Conservation (phyloP, 2,329 filamentous ascomycete genomes). For the Hypomyces perniciosus region DNA sequence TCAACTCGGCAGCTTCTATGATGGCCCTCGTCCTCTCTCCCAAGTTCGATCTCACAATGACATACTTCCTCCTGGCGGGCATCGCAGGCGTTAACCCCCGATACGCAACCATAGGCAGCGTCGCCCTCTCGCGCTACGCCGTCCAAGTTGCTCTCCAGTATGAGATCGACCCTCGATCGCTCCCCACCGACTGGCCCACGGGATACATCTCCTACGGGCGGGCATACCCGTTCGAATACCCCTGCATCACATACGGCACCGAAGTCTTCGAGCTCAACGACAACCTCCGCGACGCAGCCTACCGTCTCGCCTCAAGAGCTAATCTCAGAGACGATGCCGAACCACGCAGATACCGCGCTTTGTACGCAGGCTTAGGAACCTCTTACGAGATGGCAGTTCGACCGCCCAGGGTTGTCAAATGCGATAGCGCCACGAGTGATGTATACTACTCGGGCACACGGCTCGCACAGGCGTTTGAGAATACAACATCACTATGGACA, state of each 20-base stretch:
- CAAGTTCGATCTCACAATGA: slow-evolving; percentile 56
- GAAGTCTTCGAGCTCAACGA: slow-evolving; percentile 64
- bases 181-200: slow-evolving; percentile 57
- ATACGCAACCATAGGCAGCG: slow-evolving; percentile 57
- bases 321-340: slow-evolving; percentile 45
- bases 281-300: slow-evolving; percentile 49
- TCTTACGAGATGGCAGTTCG: slow-evolving; percentile 37
- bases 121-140: slow-evolving; percentile 62
- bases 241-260: slow-evolving; percentile 56
- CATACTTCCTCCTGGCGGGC: slow-evolving; percentile 67
- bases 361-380: slow-evolving; percentile 40
- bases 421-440: slow-evolving; percentile 64
- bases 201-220: slow-evolving; percentile 64
- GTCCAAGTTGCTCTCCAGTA: slow-evolving; percentile 72
- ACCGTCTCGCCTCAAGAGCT: slow-evolving; percentile 43
- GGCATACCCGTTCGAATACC: slow-evolving; percentile 49
- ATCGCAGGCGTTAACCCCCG: slow-evolving; percentile 72
- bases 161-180: slow-evolving; percentile 65
- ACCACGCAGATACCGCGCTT: slow-evolving; percentile 47
- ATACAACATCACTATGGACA: slow-evolving; percentile 57
- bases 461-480: slow-evolving; percentile 58
- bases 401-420: slow-evolving; percentile 52
- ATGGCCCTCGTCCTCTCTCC: slow-evolving; percentile 56
- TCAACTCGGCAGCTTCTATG: slow-evolving; percentile 66
- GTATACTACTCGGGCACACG: slow-evolving; percentile 62